A percentile compares a stretch with the other conserved stretches of the same genome.
These are phyloP conservation scores for Sanghuangporus sanghuang DNA, from an alignment of 1,284 basidiomycete genomes.

Conservation along the genomic window DNA sequence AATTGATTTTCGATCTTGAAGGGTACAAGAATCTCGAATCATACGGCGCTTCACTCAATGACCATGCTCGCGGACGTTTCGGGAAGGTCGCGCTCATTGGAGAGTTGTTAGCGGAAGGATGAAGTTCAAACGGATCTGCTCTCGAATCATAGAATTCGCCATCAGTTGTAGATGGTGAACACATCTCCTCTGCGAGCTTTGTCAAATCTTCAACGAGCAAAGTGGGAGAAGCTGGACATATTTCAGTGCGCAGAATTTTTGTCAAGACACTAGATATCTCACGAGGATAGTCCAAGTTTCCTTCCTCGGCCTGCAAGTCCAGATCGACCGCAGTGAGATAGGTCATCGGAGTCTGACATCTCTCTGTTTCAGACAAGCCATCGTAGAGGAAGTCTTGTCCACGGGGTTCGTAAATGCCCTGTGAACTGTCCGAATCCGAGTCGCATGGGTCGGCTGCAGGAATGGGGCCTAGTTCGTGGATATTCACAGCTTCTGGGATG, in stretches of 20 bases:
- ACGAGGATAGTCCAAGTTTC: not conserved
- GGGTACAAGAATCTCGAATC: not conserved
- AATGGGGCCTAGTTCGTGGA: not conserved
- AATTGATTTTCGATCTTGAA: not conserved
- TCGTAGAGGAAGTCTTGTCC: slow-evolving; percentile 14
- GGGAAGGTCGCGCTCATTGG: slow-evolving; percentile 10
- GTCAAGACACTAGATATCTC: not conserved
- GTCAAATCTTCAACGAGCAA: slow-evolving; percentile 11
- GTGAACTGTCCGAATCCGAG: slow-evolving; percentile 12
- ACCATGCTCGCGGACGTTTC: slow-evolving; percentile 9
- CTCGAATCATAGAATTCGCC: not conserved
- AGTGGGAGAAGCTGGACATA: slow-evolving; percentile 6
- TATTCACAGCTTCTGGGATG: slow-evolving; percentile 10
- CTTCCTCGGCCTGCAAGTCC: slow-evolving; percentile 1
- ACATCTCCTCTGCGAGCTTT: slow-evolving; percentile 2
- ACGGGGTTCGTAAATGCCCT: slow-evolving; percentile 13
- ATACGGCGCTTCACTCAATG: not conserved
- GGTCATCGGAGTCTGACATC: slow-evolving; percentile 6
- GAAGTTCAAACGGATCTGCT: slow-evolving; percentile 9
- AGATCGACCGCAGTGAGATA: slow-evolving; percentile 8
- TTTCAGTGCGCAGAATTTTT: not conserved
- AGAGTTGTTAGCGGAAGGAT: slow-evolving; percentile 5
- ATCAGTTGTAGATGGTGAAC: not conserved
- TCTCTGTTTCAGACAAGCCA: slow-evolving; percentile 10
- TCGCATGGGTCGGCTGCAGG: not conserved